phyloP scores from a whole-genome alignment of 495 filamentous ascomycete species.

The Xylaria castorea region DNA sequence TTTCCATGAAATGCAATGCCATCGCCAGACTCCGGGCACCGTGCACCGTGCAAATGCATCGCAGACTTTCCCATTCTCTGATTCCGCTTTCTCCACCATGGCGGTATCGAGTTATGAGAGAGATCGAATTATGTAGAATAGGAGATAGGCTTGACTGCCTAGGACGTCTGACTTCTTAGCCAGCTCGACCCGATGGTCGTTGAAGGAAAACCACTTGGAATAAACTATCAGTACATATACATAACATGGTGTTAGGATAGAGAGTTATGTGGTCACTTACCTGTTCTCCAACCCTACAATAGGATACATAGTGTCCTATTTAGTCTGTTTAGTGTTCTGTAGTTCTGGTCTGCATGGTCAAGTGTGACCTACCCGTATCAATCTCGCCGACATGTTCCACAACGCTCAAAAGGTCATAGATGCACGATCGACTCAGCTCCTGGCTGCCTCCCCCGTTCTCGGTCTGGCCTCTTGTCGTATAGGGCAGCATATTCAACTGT shows the following conservation, averaged over 20 bases:
- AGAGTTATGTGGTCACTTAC: slow-evolving; percentile 50
- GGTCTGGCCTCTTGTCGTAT: slow-evolving; percentile 67
- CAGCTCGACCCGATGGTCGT: slow-evolving; percentile 86
- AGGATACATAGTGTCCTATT: slow-evolving; percentile 81
- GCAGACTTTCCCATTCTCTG: slow-evolving; percentile 6
- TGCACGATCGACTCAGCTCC: slow-evolving; percentile 60
- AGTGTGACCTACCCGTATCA: slow-evolving; percentile 60
- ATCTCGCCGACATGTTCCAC: slow-evolving; percentile 88
- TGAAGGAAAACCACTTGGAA: slow-evolving; percentile 83
- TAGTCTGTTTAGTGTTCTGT: slow-evolving; percentile 36
- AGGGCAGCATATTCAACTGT: slow-evolving; percentile 86
- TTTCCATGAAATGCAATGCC: slow-evolving; percentile 31
- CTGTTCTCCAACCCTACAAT: slow-evolving; percentile 77
- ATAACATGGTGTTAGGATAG: neutral
- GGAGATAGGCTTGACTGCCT: slow-evolving; percentile 78
- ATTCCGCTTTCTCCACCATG: neutral
- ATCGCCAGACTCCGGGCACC: slow-evolving; percentile 23
- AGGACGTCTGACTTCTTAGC: slow-evolving; percentile 81
- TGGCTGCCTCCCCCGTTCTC: slow-evolving; percentile 51
- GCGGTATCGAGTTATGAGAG: slow-evolving; percentile 48
- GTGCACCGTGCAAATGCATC: slow-evolving; percentile 40
- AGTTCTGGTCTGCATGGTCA: neutral
- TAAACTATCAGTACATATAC: slow-evolving; percentile 9
- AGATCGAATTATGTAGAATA: slow-evolving; percentile 82
- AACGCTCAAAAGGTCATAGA: slow-evolving; percentile 84